phyloP scores from a whole-genome alignment of 164 flowering plant species.

The Berberis vulgaris region DNA sequence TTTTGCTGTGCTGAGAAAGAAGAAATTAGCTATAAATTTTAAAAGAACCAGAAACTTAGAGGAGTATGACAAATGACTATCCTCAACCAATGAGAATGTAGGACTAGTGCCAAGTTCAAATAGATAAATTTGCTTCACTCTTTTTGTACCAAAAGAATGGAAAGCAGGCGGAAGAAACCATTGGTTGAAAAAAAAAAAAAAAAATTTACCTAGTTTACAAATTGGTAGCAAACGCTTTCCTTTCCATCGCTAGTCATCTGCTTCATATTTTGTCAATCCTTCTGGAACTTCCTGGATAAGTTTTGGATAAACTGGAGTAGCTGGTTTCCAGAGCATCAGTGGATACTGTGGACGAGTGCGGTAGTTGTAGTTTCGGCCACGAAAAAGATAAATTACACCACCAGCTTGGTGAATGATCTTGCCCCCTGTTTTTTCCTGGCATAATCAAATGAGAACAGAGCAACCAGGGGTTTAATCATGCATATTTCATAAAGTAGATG shows the following conservation, averaged over 20 bases:
- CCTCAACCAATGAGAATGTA: too few relatives aligned
- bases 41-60: background rate
- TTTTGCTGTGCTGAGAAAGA: conserved; percentile 49
- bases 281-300: conserved; percentile 95
- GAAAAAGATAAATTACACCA: conserved; percentile 76
- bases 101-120: too few relatives aligned
- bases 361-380: conserved; percentile 84
- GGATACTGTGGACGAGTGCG: conserved; percentile 76
- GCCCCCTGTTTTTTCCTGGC: conserved; percentile 88
- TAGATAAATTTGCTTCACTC: too few relatives aligned
- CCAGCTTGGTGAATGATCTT: conserved; percentile 79
- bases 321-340: conserved; percentile 97
- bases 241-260: conserved; percentile 57
- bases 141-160: background rate
- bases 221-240: conserved; percentile 73
- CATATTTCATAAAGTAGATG: too few relatives aligned
- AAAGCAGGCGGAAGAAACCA: background rate
- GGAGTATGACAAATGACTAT: too few relatives aligned
- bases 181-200: background rate
- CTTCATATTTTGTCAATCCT: conserved; percentile 84
- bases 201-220: conserved; percentile 72
- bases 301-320: conserved; percentile 95
- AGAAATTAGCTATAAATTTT: background rate
- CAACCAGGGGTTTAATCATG: background rate
- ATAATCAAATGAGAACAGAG: conserved; percentile 15